phyloP scores from a whole-genome alignment of 495 filamentous ascomycete genomes.

The Penicillium subrubescens region DNA sequence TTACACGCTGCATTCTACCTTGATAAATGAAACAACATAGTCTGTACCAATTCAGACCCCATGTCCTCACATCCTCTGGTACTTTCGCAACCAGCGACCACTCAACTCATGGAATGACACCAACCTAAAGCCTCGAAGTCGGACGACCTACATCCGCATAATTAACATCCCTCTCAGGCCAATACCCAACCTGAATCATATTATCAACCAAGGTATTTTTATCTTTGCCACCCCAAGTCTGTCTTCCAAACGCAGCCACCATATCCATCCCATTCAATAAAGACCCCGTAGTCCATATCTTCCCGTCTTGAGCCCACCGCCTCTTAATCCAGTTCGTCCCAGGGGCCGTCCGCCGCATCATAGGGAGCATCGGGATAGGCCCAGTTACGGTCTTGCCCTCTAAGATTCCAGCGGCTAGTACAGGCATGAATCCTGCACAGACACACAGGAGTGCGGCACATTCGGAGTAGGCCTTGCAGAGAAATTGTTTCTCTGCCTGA shows the following conservation, averaged over 20 bases:
- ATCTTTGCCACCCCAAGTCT: background rate
- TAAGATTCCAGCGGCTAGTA: background rate
- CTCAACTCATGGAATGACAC: background rate
- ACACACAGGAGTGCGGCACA: background rate
- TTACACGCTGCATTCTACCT: too few species aligned
- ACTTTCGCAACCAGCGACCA: too few species aligned
- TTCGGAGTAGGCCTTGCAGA: background rate
- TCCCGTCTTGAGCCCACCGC: background rate
- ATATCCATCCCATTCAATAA: background rate
- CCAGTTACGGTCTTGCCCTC: background rate
- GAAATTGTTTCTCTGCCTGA: background rate
- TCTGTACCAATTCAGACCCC: too few species aligned
- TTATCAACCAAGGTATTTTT: background rate
- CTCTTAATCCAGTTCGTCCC: background rate
- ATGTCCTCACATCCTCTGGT: too few species aligned
- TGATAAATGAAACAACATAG: too few species aligned
- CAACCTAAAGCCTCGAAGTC: background rate
- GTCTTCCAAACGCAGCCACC: background rate
- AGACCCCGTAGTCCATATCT: background rate
- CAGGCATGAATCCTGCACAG: background rate
- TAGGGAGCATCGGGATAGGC: background rate
- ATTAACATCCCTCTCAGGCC: background rate
- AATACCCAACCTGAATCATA: background rate
- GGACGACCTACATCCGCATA: background rate
- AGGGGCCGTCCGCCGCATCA: background rate